Percentiles rank a stretch among this genome's conserved stretches.
These are phyloP conservation scores for Cladorrhinum samala DNA, from an alignment of 495 filamentous ascomycete genomes.

Conservation along the genomic window DNA sequence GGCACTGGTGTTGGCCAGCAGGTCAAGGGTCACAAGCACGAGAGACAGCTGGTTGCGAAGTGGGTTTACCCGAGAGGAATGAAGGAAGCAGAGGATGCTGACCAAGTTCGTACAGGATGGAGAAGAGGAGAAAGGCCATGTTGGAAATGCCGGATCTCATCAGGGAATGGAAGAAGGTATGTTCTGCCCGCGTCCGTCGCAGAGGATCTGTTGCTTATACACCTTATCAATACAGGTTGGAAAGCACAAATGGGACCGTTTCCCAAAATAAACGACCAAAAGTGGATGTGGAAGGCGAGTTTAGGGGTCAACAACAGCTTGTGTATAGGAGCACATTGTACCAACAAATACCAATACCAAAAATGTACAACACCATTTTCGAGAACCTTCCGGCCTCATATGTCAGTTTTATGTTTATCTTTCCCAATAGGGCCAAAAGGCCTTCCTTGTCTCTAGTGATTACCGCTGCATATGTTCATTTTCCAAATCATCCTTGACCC, in stretches of 20 bases:
- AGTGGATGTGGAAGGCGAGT: not conserved
- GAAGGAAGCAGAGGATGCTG: conserved; percentile 24
- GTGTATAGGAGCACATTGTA: not conserved
- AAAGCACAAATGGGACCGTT: conserved; percentile 85
- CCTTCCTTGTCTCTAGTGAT: too few relatives aligned
- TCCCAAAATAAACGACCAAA: conserved; percentile 54
- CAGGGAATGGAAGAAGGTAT: conserved; percentile 86
- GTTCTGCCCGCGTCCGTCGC: conserved; percentile 17
- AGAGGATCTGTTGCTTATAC: not conserved
- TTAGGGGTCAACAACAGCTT: not conserved
- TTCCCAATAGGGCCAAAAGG: too few relatives aligned
- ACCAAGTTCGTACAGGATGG: conserved; percentile 50
- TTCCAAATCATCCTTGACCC: too few relatives aligned
- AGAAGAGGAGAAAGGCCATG: conserved; percentile 87
- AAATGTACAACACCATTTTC: not conserved
- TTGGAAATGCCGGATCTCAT: conserved; percentile 86
- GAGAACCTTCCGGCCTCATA: not conserved
- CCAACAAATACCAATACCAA: conserved; percentile 1
- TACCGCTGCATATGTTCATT: too few relatives aligned
- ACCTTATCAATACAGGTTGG: conserved; percentile 57
- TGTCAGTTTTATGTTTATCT: too few relatives aligned
- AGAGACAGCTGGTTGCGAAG: conserved; percentile 75
- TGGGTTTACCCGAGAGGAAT: too few relatives aligned
- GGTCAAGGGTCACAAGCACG: conserved; percentile 91
- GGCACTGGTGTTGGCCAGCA: conserved; percentile 87